Base-by-base conservation (phyloP, 1,284 basidiomycete genomes). In the Trametes polyzona region DNA sequence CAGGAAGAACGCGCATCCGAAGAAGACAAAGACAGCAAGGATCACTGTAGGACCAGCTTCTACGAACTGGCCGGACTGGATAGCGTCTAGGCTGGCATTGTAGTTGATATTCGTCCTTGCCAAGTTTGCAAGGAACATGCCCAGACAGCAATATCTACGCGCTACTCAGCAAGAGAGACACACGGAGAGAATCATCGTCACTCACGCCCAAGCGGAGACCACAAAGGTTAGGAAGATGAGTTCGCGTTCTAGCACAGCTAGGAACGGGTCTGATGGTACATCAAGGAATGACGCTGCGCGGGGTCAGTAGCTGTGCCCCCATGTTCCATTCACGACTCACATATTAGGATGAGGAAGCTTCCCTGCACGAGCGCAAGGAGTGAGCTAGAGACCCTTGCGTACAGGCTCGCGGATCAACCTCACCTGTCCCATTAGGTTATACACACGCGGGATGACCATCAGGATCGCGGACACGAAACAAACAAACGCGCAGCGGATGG, bases 241-340 rank as follows among this genome's bases (percentile, higher is more conserved):
- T 64, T 92, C 90, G 6, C 88, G 83, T 66, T 93, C 90, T 19
- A 91, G 67, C 2, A 89, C 83, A 3, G 80, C 77, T 11, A 88
- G 75, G 58, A 92, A 86, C 0, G 89, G 87, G 47, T 87, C 86
- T 37, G 70, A 76, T 0, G 90, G 88, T 0, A 90, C 87, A 12
- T 86, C 86, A 10, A 93, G 68, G 62, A 90, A 83, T 0, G 83
- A 76, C 1, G 81, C 88, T 89, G 57, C 4, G 30, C 16, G 3
- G 5, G 0, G 8, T 47, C 4, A 42, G 39, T 40, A 26, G 8
- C 14, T 21, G 5, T 14, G 37, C 14, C 40, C 2, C 35, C 55
- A 50, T 48, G 27, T 42, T 1, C 19, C 12, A 33, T 14, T 16
- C 8, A 24, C 8, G 54, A 47, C 73, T 51, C 53, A 85, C 86